These are phyloP conservation scores for Pyrenochaeta sp. DNA, from an alignment of 2,329 filamentous ascomycete genomes.

Conservation along the genomic window DNA sequence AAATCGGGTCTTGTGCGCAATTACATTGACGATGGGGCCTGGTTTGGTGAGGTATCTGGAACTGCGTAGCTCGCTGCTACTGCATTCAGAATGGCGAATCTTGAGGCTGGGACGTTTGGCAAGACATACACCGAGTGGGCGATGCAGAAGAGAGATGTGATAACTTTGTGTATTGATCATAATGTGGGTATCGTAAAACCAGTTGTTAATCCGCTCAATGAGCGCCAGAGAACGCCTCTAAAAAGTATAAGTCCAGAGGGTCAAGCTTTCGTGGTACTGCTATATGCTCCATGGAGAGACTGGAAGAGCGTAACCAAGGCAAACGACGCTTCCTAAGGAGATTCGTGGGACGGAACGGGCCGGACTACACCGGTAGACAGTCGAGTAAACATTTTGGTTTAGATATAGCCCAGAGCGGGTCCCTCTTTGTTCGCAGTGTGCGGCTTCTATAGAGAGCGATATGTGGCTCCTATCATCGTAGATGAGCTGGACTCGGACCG, in stretches of 20 bases:
- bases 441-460: neutral
- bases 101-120: slow-evolving; percentile 51
- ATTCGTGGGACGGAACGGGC: no score
- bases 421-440: neutral
- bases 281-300: slow-evolving; percentile 56
- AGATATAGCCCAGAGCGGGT: no score
- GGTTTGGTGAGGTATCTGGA: slow-evolving; percentile 60
- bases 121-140: slow-evolving; percentile 54
- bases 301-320: slow-evolving; percentile 22
- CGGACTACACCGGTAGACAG: no score
- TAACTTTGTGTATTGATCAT: slow-evolving; percentile 46
- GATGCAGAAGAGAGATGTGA: slow-evolving; percentile 48
- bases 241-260: slow-evolving; percentile 51
- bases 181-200: slow-evolving; percentile 51
- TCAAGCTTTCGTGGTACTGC: slow-evolving; percentile 54
- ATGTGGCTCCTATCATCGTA: neutral
- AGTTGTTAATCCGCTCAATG: slow-evolving; percentile 54
- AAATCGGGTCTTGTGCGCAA: slow-evolving; percentile 55
- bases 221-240: slow-evolving; percentile 38
- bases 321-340: neutral
- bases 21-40: slow-evolving; percentile 55
- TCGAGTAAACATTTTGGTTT: no score
- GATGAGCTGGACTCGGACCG: neutral
- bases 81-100: slow-evolving; percentile 56
- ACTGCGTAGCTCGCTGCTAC: slow-evolving; percentile 57